Evolutionary conservation across 176 grass and related monocot species (phyloP), one percentile per base, ranked within the genome.

Genomic region (Raddia guianensis): DNA sequence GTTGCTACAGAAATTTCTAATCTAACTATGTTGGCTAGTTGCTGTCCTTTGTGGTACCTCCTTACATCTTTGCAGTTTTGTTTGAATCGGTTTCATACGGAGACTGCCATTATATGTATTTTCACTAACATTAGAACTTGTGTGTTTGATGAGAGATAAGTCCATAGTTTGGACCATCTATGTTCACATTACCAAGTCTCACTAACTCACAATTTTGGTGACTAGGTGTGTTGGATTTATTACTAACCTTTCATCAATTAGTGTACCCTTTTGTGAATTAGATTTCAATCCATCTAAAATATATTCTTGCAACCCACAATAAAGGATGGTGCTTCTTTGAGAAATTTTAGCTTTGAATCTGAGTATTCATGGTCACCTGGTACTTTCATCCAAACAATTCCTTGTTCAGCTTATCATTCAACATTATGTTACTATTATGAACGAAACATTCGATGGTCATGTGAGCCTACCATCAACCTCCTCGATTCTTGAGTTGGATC

Each of bases 111-210:
- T 10, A 65, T 65, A 52, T 63, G 13, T 45, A 10, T 46, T 60
- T 68, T n/a, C n/a, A 6, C 14, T 57, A 59, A 51, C 9, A 27
- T 44, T 33, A 68, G 32, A n/a, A 18, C 48, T 75, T 75, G 14
- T 75, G 62, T 81, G 37, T 69, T 74, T 69, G 12, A 76, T 12
- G 47, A 63, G 59, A 54, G 45, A 68, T 76, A 62, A 16, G 45
- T 37, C 37, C 47, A 76, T 81, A 12, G 14, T 14, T 20, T 75
- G 64, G 19, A 87, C 12, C 57, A 75, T 11, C 55, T 70, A 43
- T 32, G 59, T 19, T 33, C 46, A 50, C 6, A 5, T 5, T 35
- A 14, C 11, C 49, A 59, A 33, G 19, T 32, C 27, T 47, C 42
- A 53, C 33, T 9, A 12, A 34, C 60, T 70, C 27, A 27, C 27